Conservation (phyloP, 2,329 filamentous ascomycete species). For the Xylariaceae sp. region DNA sequence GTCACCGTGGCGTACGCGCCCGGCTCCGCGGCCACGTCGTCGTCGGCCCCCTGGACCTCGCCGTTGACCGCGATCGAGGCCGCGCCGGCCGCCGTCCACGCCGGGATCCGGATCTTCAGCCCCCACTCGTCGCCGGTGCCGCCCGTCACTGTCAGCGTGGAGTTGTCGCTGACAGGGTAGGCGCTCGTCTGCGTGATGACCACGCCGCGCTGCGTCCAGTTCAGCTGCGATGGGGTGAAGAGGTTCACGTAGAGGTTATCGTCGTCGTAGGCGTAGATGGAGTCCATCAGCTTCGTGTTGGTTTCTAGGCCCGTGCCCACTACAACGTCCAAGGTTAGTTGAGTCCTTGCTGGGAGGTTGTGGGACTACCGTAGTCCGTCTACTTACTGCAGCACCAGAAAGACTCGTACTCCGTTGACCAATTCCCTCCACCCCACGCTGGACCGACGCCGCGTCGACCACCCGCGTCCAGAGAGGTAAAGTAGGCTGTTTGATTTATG, state of each 20-base stretch:
- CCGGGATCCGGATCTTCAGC: slow-evolving; percentile 37
- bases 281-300: slow-evolving; percentile 46
- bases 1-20: slow-evolving; percentile 34
- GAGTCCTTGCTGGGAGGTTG: too few relatives aligned
- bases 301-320: slow-evolving; percentile 44
- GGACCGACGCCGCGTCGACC: slow-evolving; percentile 41
- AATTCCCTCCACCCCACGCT: slow-evolving; percentile 46
- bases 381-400: slow-evolving; percentile 51
- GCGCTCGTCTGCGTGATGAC: slow-evolving; percentile 34
- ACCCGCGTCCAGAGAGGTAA: slow-evolving; percentile 41
- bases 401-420: slow-evolving; percentile 44
- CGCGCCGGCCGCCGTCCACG: slow-evolving; percentile 32
- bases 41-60: slow-evolving; percentile 10
- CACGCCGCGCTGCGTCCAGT: slow-evolving; percentile 33
- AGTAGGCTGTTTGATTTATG: too few relatives aligned
- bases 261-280: slow-evolving; percentile 40
- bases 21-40: slow-evolving; percentile 17
- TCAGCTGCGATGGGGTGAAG: slow-evolving; percentile 37
- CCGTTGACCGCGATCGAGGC: slow-evolving; percentile 36
- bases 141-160: slow-evolving; percentile 32
- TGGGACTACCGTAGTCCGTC: too few relatives aligned
- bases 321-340: too few relatives aligned
- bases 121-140: slow-evolving; percentile 23
- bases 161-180: slow-evolving; percentile 34
- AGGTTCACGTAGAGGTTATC: slow-evolving; percentile 40